Evolutionary conservation across 2,329 filamentous ascomycete species (phyloP).

Genomic region (Lithohypha guttulata): DNA sequence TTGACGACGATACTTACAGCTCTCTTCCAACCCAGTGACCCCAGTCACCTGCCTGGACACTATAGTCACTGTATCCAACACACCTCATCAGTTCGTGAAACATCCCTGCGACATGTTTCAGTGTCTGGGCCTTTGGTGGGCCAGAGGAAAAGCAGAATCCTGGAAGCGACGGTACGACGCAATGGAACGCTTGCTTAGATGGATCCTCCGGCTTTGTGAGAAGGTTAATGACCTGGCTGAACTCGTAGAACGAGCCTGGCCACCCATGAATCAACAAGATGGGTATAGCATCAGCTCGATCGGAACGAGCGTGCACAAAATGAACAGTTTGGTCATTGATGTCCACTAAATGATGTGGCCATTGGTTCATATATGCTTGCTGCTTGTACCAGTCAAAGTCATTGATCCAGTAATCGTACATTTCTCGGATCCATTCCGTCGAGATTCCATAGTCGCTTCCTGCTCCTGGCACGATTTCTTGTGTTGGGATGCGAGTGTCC

Average conservation of each 20-base stretch:
- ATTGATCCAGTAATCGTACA: conserved; percentile 12
- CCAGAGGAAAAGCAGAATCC: conserved; percentile 25
- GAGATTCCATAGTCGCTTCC: conserved; percentile 12
- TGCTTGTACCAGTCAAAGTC: conserved; percentile 13
- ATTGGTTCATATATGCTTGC: conserved; percentile 11
- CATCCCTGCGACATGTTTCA: conserved; percentile 24
- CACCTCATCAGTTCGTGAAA: conserved; percentile 57
- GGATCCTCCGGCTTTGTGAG: conserved; percentile 20
- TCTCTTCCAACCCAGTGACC: conserved; percentile 53
- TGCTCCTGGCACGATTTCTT: conserved; percentile 13
- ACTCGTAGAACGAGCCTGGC: conserved; percentile 29
- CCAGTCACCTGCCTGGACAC: conserved; percentile 57
- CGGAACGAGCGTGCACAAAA: conserved; percentile 18
- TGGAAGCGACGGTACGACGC: conserved; percentile 23
- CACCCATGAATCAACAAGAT: conserved; percentile 30
- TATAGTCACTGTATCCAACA: conserved; percentile 53
- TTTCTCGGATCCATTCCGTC: conserved; percentile 11
- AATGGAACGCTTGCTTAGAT: conserved; percentile 23
- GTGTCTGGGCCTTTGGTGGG: conserved; percentile 22
- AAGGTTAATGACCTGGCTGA: conserved; percentile 23
- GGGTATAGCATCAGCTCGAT: conserved; percentile 24
- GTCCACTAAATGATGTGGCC: conserved; percentile 8
- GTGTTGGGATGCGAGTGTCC: conserved; percentile 12
- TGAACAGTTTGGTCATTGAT: conserved; percentile 17
- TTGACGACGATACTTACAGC: conserved; percentile 28